Percentiles rank a stretch among this genome's conserved stretches.
Evolutionary conservation across 257 asterid genomes (phyloP).

Genomic region (Eustoma russellianum): DNA sequence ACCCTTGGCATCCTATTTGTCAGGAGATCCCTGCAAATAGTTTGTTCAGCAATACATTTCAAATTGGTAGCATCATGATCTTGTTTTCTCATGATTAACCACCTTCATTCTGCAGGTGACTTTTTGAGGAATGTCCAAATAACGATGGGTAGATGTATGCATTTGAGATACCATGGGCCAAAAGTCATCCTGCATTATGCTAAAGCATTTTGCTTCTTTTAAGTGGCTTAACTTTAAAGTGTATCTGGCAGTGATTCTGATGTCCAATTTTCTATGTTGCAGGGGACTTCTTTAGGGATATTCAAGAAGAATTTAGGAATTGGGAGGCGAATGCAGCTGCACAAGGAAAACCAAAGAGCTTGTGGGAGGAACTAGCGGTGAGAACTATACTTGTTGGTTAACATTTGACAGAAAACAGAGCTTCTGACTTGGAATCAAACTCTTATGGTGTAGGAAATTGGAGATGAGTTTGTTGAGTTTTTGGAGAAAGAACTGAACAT

Average conservation of each 20-base stretch:
- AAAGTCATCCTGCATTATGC: slow-evolving; percentile 19
- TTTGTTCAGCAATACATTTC: slow-evolving; percentile 3
- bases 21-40: too few species aligned
- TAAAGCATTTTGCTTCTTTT: slow-evolving; percentile 10
- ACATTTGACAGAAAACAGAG: background rate
- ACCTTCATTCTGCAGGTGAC: slow-evolving; percentile 77
- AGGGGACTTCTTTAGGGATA: slow-evolving; percentile 90
- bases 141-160: slow-evolving; percentile 71
- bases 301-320: slow-evolving; percentile 81
- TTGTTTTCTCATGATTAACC: slow-evolving; percentile 43
- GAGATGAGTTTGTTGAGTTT: slow-evolving; percentile 94
- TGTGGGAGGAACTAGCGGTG: slow-evolving; percentile 92
- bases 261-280: slow-evolving; percentile 17
- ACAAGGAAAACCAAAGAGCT: slow-evolving; percentile 77
- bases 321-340: slow-evolving; percentile 70
- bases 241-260: slow-evolving; percentile 15
- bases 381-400: slow-evolving; percentile 7
- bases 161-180: slow-evolving; percentile 20
- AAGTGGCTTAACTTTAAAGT: slow-evolving; percentile 6
- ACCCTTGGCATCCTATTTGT: too few species aligned
- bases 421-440: background rate
- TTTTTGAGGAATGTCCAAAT: slow-evolving; percentile 84
- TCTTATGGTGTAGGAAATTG: slow-evolving; percentile 54
- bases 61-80: slow-evolving; percentile 3
- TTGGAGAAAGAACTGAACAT: slow-evolving; percentile 80